Evolutionary conservation across 257 asterid genomes (phyloP), one percentile per base, ranked within the genome.

Genomic region (Cordia subcordata): DNA sequence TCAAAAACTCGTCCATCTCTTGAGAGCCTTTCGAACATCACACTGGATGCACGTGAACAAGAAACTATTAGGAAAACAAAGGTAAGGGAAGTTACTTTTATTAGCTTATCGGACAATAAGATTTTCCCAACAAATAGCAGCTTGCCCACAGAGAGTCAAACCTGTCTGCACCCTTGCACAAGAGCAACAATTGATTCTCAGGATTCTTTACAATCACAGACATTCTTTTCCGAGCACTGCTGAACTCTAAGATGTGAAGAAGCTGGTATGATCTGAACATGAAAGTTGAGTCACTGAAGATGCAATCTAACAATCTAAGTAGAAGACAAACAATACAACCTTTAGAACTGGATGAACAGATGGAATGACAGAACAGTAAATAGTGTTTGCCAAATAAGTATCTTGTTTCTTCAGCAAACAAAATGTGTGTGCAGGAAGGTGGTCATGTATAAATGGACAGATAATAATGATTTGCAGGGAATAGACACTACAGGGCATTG

Each of bases 101-200:
- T 58, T 55, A 37, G 40, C 40, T 32, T 22, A 44, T 57, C 37
- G 55, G 57, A 57, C 62, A 51, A 56, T 38, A 16, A 42, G 21
- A 52, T 50, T 55, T 11, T 19, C 12, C 16, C 33, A n/a, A n/a
- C 12, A 59, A 27, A 16, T 21, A 35, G 33, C 10, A 20, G 20
- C 21, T 65, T 39, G 47, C 12, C 46, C 46, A 63, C 19, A 51
- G 33, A 63, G 66, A 63, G 61, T 53, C 63, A 64, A 60, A 91
- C 99, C 90, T 88, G 85, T 92, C 99, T 8, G 99, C 96, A 37
- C 99, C 99, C 81, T 92, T 92, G 84, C 86, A 81, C 23, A 92
- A 85, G 63, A 92, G 94, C 65, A 92, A 74, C 71, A 88, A 76
- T 77, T 84, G 90, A 59, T 86, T 77, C 74, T 86, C 90, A 8